phyloP scores from a whole-genome alignment of 2,329 filamentous ascomycete genomes.

The Trichoderma afroharzianum region DNA sequence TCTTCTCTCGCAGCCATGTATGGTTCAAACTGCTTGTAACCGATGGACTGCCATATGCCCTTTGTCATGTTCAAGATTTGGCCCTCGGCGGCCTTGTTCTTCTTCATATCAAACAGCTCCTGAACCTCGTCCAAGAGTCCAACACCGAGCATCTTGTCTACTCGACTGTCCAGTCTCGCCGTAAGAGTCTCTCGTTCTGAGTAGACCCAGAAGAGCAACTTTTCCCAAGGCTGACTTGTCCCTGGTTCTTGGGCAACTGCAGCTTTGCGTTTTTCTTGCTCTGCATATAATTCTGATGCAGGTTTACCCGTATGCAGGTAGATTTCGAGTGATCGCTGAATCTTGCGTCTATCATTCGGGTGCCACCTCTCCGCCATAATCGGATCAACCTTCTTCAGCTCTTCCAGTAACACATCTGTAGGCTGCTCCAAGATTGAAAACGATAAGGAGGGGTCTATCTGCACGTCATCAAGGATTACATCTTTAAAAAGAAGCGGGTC shows the following conservation, averaged over 20 bases:
- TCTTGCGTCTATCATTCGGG: conserved; percentile 87
- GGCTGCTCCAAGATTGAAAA: conserved; percentile 70
- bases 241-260: conserved; percentile 24
- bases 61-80: conserved; percentile 64
- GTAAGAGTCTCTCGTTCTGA: conserved; percentile 66
- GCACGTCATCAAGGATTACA: conserved; percentile 49
- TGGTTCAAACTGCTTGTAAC: conserved; percentile 83
- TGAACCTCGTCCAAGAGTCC: conserved; percentile 50
- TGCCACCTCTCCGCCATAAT: conserved; percentile 90
- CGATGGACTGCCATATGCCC: conserved; percentile 96
- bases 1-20: conserved; percentile 55
- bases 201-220: conserved; percentile 85
- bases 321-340: conserved; percentile 84
- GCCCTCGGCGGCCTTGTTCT: conserved; percentile 39
- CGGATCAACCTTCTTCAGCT: conserved; percentile 78
- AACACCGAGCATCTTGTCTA: conserved; percentile 74
- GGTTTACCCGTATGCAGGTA: conserved; percentile 76
- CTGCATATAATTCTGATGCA: conserved; percentile 82
- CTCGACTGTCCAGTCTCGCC: conserved; percentile 67
- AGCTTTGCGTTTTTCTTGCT: conserved; percentile 57
- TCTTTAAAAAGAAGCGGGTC: conserved; percentile 78
- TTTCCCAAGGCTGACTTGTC: conserved; percentile 40
- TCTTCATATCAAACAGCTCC: conserved; percentile 43
- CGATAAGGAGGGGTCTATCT: conserved; percentile 34
- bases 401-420: conserved; percentile 67